Evolutionary conservation across 2,329 filamentous ascomycete species (phyloP), one percentile per base, ranked within the genome.

Genomic region (Colletotrichum gloeosporioides): DNA sequence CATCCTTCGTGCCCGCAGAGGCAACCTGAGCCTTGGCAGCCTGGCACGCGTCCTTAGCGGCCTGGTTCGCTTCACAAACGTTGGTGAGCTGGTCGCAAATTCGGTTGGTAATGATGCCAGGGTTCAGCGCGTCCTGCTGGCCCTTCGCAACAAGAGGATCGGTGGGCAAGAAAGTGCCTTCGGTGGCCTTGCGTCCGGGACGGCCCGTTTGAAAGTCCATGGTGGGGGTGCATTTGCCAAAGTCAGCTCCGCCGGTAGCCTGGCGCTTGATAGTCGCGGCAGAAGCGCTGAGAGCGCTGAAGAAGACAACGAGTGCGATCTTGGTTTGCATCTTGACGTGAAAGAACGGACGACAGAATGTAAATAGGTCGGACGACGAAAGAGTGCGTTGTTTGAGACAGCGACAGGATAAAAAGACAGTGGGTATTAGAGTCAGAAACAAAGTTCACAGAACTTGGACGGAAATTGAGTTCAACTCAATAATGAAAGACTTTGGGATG

Each of bases 21-120:
- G 85, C 77, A 66, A 93, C 89, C 82, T 88, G 80, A 1, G 88
- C 86, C 80, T 91, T 83, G 2, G 89, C 90, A 32, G 84, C 83
- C 72, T 83, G 80, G 80, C 89, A 91, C 4, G 85, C 83, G n/a
- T 86, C 82, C 64, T 88, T 86, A 34, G 90, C 91, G 1, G 89
- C 90, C 15, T 85, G 86, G 81, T 91, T 91, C 57, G 90, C 90
- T 18, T 85, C 84, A 82, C 91, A 92, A 16, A 90, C 89, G 81
- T 92, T 92, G 77, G 85, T 89, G 72, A 92, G 85, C 81, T 92
- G 90, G 82, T 92, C 89, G 84, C 90, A 91, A 78, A 92, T 89
- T 25, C 89, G 87, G 84, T 91, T 92, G 79, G 90, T 92, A 85
- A 92, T 92, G 84, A 92, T 92, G 84, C 89, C 90, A 31, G 90